Evolutionary conservation across 139 green algal species (phyloP).

Genomic region (Micractinium sp.): DNA sequence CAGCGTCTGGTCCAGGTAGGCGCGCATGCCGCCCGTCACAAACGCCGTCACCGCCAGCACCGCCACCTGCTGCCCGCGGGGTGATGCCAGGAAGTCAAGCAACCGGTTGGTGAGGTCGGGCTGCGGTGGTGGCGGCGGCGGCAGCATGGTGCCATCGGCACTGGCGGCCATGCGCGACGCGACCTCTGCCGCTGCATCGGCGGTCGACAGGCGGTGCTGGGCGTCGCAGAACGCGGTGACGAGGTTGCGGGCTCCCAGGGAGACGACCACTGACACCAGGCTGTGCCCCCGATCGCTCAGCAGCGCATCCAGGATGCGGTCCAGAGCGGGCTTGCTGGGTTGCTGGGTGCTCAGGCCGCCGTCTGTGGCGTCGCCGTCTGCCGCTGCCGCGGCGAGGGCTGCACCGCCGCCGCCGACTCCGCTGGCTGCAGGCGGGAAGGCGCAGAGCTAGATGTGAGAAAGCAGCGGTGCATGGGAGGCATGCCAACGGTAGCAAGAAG

Average conservation of each 20-base stretch:
- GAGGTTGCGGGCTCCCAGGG: conserved; percentile 48
- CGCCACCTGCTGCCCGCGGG: conserved; percentile 33
- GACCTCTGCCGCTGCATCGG: neutral
- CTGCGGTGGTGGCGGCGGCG: neutral
- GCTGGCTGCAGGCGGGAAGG: neutral
- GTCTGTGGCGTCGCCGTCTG: neutral
- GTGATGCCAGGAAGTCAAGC: conserved; percentile 29
- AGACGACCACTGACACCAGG: conserved; percentile 57
- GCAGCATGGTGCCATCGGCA: neutral
- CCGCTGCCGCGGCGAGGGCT: neutral
- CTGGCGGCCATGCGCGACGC: neutral
- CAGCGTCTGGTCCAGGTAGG: conserved; percentile 46
- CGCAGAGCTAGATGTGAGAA: neutral
- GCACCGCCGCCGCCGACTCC: too few relatives aligned
- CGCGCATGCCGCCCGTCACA: conserved; percentile 34
- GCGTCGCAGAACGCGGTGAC: conserved; percentile 35
- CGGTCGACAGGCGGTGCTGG: conserved; percentile 9
- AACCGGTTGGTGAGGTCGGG: conserved; percentile 32
- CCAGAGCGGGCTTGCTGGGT: neutral
- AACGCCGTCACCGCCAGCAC: conserved; percentile 29
- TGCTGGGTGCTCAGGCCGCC: neutral
- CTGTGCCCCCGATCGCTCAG: conserved; percentile 45
- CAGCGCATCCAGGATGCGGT: conserved; percentile 49
- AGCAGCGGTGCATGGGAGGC: neutral
- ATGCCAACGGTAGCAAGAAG: neutral